A percentile compares a stretch with the other conserved stretches of the same genome.
Conservation (phyloP, 352 stramenopile species). For the Lagenidium giganteum region DNA sequence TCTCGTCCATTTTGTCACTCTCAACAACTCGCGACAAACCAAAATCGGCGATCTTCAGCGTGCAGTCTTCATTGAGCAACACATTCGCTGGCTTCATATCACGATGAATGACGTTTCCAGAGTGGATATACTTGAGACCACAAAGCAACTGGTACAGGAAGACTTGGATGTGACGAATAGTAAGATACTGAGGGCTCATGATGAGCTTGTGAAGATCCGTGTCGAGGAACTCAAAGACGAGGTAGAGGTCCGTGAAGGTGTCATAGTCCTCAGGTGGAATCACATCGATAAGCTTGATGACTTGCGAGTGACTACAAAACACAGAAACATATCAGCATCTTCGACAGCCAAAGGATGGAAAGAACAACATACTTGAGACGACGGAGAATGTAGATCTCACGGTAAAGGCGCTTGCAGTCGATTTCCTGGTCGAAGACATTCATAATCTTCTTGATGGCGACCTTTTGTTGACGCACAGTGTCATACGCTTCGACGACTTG, state of each 20-base stretch:
- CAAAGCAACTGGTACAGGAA: constrained; percentile 95
- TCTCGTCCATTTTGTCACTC: constrained; percentile 67
- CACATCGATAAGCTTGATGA: constrained; percentile 81
- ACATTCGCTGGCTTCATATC: constrained; percentile 90
- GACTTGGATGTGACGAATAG: constrained; percentile 95
- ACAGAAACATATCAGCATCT: constrained; percentile 4
- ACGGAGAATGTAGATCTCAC: constrained; percentile 87
- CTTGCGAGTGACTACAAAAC: constrained; percentile 53
- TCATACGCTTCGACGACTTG: constrained; percentile 83
- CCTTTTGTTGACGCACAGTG: constrained; percentile 70
- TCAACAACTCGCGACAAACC: constrained; percentile 80
- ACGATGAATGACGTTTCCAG: constrained; percentile 84
- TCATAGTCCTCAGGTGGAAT: constrained; percentile 80
- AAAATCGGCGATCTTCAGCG: constrained; percentile 86
- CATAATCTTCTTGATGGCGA: constrained; percentile 88
- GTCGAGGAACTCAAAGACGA: constrained; percentile 92
- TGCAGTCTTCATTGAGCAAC: constrained; percentile 84
- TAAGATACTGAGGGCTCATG: constrained; percentile 90
- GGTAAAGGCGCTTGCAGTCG: constrained; percentile 83
- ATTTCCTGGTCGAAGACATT: constrained; percentile 87
- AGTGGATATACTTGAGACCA: constrained; percentile 96
- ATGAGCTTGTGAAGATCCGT: constrained; percentile 94
- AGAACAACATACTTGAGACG: constrained; percentile 49
- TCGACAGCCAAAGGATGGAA: background rate
- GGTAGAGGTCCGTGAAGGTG: constrained; percentile 87